Conservation (phyloP, 176 grass and related monocot genomes). For the Puya raimondii region DNA sequence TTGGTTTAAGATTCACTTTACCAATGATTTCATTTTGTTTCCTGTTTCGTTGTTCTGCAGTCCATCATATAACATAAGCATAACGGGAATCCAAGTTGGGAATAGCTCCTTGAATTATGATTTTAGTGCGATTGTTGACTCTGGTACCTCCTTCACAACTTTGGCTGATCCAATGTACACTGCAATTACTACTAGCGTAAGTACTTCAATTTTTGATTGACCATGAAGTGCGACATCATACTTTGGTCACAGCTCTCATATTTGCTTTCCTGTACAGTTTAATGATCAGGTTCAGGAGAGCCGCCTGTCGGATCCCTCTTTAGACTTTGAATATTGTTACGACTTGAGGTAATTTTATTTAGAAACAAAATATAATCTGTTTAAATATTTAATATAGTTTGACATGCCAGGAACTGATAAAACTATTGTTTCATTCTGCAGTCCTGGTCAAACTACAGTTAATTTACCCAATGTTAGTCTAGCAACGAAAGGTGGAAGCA, state of each 20-base stretch:
- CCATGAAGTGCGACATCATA: background rate
- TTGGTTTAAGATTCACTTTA: background rate
- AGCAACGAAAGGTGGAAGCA: slow-evolving; percentile 50
- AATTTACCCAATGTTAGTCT: slow-evolving; percentile 45
- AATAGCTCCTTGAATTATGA: slow-evolving; percentile 21
- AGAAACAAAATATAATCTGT: background rate
- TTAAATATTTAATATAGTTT: background rate
- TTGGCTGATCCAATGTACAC: slow-evolving; percentile 76
- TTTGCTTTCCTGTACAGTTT: slow-evolving; percentile 43
- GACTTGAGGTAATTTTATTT: slow-evolving; percentile 39
- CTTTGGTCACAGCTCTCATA: slow-evolving; percentile 1
- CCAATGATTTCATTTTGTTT: background rate
- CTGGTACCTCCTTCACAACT: slow-evolving; percentile 81
- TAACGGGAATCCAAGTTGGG: slow-evolving; percentile 38
- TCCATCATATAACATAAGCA: slow-evolving; percentile 67
- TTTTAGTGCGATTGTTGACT: slow-evolving; percentile 69
- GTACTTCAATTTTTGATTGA: slow-evolving; percentile 20
- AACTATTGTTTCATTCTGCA: slow-evolving; percentile 31
- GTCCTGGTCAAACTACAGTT: slow-evolving; percentile 23
- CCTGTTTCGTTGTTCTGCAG: slow-evolving; percentile 27
- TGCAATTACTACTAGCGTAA: slow-evolving; percentile 52
- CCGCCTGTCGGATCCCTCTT: background rate
- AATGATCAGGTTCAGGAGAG: slow-evolving; percentile 45
- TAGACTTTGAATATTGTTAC: slow-evolving; percentile 88
- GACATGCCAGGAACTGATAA: slow-evolving; percentile 3